Conservation (phyloP, 2,329 filamentous ascomycete genomes). For the Diaporthe sp. region DNA sequence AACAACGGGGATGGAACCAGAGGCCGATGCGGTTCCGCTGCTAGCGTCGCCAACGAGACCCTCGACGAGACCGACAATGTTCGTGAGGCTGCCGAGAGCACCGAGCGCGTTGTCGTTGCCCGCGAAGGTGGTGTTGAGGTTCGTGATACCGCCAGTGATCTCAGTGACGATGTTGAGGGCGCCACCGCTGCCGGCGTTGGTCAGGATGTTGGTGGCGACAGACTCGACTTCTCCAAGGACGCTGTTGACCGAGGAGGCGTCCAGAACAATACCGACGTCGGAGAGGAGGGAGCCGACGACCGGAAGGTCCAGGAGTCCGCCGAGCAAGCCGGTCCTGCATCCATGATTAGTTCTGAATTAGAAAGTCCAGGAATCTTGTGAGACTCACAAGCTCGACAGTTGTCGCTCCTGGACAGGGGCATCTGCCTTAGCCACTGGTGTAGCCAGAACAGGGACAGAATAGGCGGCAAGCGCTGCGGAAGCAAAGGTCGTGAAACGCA, state of each 20-base stretch:
- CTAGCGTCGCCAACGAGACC: neutral
- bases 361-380: neutral
- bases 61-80: constrained; percentile 21
- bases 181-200: constrained; percentile 19
- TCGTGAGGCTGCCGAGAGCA: constrained; percentile 17
- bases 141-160: constrained; percentile 14
- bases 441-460: constrained; percentile 20
- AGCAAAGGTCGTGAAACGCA: constrained; percentile 17
- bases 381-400: constrained; percentile 7
- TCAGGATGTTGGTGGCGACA: constrained; percentile 18
- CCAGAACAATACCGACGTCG: constrained; percentile 1
- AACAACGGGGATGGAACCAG: constrained; percentile 17
- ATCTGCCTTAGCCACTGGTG: constrained; percentile 15
- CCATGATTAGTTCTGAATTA: neutral
- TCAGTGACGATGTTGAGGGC: constrained; percentile 1
- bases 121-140: constrained; percentile 21
- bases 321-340: constrained; percentile 13
- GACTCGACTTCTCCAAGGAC: constrained; percentile 15
- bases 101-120: constrained; percentile 8
- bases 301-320: constrained; percentile 21
- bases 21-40: neutral
- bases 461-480: constrained; percentile 16
- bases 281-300: constrained; percentile 10
- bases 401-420: constrained; percentile 10
- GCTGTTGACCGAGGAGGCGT: constrained; percentile 8